phyloP scores from a whole-genome alignment of 2,329 filamentous ascomycete species.

The Aspergillus quadricinctus region DNA sequence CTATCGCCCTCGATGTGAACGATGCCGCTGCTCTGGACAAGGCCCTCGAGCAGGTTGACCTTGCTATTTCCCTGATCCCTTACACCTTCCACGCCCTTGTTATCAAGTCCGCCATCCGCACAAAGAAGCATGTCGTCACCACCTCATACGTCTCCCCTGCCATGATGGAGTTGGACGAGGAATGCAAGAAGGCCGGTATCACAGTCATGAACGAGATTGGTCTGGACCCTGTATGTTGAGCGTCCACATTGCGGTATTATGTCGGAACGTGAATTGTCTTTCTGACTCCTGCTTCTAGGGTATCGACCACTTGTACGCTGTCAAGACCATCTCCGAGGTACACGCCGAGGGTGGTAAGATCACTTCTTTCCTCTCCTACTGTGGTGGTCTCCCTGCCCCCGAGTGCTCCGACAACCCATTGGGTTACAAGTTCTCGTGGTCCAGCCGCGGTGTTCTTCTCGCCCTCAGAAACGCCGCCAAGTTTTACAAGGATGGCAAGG shows the following conservation, averaged over 20 bases:
- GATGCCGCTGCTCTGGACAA: slow-evolving; percentile 72
- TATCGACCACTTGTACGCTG: slow-evolving; percentile 61
- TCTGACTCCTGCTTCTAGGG: slow-evolving; percentile 17
- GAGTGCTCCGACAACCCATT: slow-evolving; percentile 83
- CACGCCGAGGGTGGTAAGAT: slow-evolving; percentile 85
- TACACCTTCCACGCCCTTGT: slow-evolving; percentile 86
- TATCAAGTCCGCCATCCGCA: slow-evolving; percentile 87
- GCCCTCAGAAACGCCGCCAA: slow-evolving; percentile 82
- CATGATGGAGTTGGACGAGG: slow-evolving; percentile 81
- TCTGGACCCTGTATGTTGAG: slow-evolving; percentile 41
- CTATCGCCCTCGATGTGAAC: slow-evolving; percentile 81
- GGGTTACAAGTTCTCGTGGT: slow-evolving; percentile 88
- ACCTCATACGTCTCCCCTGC: slow-evolving; percentile 89
- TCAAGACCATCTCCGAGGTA: slow-evolving; percentile 68
- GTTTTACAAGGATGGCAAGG: slow-evolving; percentile 74
- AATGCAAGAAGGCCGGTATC: slow-evolving; percentile 84
- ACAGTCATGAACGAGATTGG: slow-evolving; percentile 98
- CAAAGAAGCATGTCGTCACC: slow-evolving; percentile 95
- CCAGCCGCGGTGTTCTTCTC: slow-evolving; percentile 77
- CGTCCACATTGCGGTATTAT: not conserved
- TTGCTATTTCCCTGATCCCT: slow-evolving; percentile 79
- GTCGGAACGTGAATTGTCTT: not conserved
- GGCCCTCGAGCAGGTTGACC: slow-evolving; percentile 72
- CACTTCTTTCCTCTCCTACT: slow-evolving; percentile 75
- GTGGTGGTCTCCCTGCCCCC: slow-evolving; percentile 69